Base-by-base conservation (phyloP, 2,329 filamentous ascomycete genomes). In the Aspergillus persii region DNA sequence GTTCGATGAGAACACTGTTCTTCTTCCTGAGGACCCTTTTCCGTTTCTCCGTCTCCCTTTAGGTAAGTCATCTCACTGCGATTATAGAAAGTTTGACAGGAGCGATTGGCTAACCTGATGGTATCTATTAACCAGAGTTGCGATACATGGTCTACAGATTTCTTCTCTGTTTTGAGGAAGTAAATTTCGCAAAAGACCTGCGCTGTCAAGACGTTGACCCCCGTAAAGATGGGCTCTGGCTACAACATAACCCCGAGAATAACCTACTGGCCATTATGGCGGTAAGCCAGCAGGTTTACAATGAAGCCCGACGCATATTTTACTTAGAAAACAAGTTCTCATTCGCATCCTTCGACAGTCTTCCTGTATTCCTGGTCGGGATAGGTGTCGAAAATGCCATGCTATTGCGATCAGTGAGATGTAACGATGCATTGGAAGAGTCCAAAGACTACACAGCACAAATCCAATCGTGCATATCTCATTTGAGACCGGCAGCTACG, bases 231-330 rank as follows among this genome's bases (percentile, higher is more conserved):
- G 50, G 55, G 9, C 12, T 52, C 50, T 48, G 46, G 50, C 51
- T 51, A 8, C 54, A 60, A 11, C 29, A 60, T 53, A 56, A 56
- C 31, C 51, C 50, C n/a, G 3, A n/a, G 11, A 39, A 23, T 3
- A 57, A 60, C 8, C 39, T 23, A 4, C 51, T 60, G 6, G 50
- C 51, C 15, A n/a, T 60, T 5, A 26, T 57, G 36, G 7, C 46
- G 12, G 47, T 39, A 11, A 60, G 29, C 23, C 54, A 39, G 1
- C 54, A 57, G 8, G 18, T 54, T 3, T 52, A 56, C 29, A 6
- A 60, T 1, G 58, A 60, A 29, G 50, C 54, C 7, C 54, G 58
- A 2, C 46, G 12, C 12, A 12, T 47, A 23, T 60, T 57, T 15
- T 57, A 60, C 18, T 0, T 11, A 3, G 3, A 23, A 2, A 55